phyloP scores from a whole-genome alignment of 23 red algal genomes.

The Gracilaria vermiculophylla region DNA sequence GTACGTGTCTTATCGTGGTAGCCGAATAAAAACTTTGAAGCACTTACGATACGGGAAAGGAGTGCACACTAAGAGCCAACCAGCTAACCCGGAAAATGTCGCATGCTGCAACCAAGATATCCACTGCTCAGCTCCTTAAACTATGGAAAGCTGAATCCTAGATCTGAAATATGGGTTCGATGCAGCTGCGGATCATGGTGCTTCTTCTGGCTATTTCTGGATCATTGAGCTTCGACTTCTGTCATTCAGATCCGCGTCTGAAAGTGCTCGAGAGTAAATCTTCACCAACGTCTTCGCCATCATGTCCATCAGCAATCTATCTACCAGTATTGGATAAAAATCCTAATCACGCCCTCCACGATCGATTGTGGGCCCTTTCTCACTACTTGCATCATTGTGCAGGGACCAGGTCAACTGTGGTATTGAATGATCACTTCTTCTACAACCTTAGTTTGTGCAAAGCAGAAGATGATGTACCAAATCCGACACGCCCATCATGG shows the following conservation, averaged over 20 bases:
- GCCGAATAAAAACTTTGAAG: background rate
- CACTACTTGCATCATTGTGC: conserved; percentile 28
- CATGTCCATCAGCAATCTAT: conserved; percentile 12
- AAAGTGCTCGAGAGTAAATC: background rate
- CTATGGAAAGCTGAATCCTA: background rate
- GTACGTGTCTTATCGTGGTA: background rate
- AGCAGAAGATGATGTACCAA: background rate
- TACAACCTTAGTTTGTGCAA: conserved; percentile 15
- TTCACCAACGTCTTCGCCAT: background rate
- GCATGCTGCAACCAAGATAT: too few relatives aligned
- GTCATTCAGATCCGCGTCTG: conserved; percentile 10
- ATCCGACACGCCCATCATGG: background rate
- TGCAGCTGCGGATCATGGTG: background rate
- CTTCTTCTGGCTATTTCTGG: background rate
- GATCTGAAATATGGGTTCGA: background rate
- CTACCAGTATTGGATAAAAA: background rate
- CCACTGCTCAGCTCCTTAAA: background rate
- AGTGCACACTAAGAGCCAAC: background rate
- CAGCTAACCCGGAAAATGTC: background rate
- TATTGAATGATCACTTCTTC: conserved; percentile 1
- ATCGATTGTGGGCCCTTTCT: conserved; percentile 15
- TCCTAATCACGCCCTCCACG: conserved; percentile 39
- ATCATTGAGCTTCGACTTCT: conserved; percentile 10
- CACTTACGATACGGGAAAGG: background rate
- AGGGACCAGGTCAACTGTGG: background rate